Evolutionary conservation across 768 basidiomycete species (phyloP).

Genomic region (Serendipita sp.): DNA sequence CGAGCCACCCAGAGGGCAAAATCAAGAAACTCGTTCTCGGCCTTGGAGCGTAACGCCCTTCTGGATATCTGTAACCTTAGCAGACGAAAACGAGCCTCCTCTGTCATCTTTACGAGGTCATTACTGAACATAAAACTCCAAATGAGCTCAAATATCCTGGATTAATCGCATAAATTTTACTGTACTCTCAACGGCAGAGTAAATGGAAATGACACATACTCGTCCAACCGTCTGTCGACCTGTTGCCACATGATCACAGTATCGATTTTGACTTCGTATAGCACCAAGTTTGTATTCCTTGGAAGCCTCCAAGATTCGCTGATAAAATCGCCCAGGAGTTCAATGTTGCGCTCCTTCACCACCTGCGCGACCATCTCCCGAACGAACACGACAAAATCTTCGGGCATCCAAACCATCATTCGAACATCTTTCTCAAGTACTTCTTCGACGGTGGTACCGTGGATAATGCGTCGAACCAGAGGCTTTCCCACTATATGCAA

Average conservation of each 20-base stretch:
- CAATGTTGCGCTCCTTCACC: not conserved
- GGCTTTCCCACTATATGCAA: not conserved
- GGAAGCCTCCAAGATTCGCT: not conserved
- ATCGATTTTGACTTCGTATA: not conserved
- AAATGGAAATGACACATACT: not conserved
- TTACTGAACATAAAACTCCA: not conserved
- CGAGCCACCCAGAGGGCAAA: not conserved
- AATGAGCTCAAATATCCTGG: not conserved
- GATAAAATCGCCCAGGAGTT: not conserved
- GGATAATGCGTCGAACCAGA: not conserved
- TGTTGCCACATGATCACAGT: not conserved
- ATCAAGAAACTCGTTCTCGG: not conserved
- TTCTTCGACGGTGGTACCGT: not conserved
- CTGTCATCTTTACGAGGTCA: not conserved
- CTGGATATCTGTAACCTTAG: not conserved
- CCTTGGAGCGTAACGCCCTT: not conserved
- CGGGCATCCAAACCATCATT: not conserved
- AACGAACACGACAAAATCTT: not conserved
- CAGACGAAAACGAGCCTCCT: not conserved
- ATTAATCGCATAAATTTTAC: not conserved
- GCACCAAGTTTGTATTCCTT: not conserved
- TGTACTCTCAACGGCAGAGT: not conserved
- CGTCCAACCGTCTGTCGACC: constrained; percentile 7
- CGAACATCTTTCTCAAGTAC: not conserved
- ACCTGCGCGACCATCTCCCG: not conserved